Base-by-base conservation (phyloP, 352 stramenopile genomes). In the Phytophthora lateralis region DNA sequence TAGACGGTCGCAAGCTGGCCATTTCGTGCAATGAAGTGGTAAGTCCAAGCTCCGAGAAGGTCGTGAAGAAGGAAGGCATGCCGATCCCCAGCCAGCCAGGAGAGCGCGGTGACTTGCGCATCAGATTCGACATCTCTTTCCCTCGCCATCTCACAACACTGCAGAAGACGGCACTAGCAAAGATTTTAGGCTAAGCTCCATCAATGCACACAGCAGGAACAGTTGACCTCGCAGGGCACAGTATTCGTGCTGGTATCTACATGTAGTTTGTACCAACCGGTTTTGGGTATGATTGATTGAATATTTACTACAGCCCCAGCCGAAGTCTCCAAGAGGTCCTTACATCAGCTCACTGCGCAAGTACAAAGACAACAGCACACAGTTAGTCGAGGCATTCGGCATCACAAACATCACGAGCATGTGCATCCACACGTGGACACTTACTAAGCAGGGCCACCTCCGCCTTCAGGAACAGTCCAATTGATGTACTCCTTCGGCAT, bases 401-500 rank as follows among this genome's bases (percentile, higher is more conserved):
- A 51, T 0, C 34, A 44, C 6, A 6, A 42, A 34, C 26, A 49
- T n/a, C 32, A 43, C 37, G 26, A 30, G 26, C 26, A 30, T 8
- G 6, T 30, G 26, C 15, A 46, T 26, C 9, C 8, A 60, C 43
- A 10, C 21, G 63, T 41, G 46, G 30, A 32, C 41, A 98, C 80
- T 78, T 98, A 97, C 89, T 99, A 99, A 63, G 97, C 93, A 57
- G 97, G 97, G 63, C 97, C 97, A 55, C 97, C 97, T 55, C 91
- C 97, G 42, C 97, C 97, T 85, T 99, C 97, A 5, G 97, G 97
- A 4, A 99, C 97, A 37, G 96, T 99, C 97, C 97, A 99, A 43
- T 99, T 87, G 77, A 99, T 99, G 78, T 99, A 99, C 78, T 99
- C 96, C 58, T 97, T 67, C 2, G 97, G 97, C 95, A 98, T 99